Conservation (phyloP, 441 rosid species). For the Populus hybrid region DNA sequence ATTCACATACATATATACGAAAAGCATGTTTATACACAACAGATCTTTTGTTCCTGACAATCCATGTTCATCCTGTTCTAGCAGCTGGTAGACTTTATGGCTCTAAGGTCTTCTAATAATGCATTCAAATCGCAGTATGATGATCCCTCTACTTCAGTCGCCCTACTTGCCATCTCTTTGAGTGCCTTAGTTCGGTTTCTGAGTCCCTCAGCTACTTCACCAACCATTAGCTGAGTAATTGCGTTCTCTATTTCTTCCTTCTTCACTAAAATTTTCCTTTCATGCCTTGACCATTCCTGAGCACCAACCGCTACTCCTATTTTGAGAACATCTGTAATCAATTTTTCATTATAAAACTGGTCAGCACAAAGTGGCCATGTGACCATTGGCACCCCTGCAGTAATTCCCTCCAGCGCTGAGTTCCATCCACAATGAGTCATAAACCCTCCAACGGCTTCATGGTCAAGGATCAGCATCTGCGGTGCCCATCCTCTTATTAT, state of each 20-base stretch:
- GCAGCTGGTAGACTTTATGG: neutral
- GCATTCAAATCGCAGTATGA: slow-evolving; percentile 22
- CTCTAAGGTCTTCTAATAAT: slow-evolving; percentile 14
- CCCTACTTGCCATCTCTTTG: slow-evolving; percentile 20
- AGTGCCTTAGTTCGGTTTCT: slow-evolving; percentile 24
- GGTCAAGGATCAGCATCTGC: slow-evolving; percentile 31
- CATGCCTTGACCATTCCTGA: slow-evolving; percentile 8
- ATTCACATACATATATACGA: neutral
- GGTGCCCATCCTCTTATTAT: slow-evolving; percentile 35
- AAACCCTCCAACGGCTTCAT: slow-evolving; percentile 15
- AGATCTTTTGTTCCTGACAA: neutral
- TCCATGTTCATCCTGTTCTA: neutral
- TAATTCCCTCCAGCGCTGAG: neutral
- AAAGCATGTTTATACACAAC: neutral
- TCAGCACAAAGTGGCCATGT: slow-evolving; percentile 40
- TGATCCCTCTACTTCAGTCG: slow-evolving; percentile 27
- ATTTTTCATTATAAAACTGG: slow-evolving; percentile 38
- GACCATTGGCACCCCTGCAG: slow-evolving; percentile 21
- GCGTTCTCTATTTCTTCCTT: slow-evolving; percentile 24
- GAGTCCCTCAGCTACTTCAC: slow-evolving; percentile 24
- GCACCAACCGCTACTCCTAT: slow-evolving; percentile 36
- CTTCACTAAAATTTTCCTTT: slow-evolving; percentile 10
- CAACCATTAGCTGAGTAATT: slow-evolving; percentile 21
- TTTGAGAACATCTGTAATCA: slow-evolving; percentile 27
- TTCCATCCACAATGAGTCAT: neutral